Percentiles rank a stretch among this genome's conserved stretches.
Conservation (phyloP, 305 asterid species). For the Coffea humblotiana region DNA sequence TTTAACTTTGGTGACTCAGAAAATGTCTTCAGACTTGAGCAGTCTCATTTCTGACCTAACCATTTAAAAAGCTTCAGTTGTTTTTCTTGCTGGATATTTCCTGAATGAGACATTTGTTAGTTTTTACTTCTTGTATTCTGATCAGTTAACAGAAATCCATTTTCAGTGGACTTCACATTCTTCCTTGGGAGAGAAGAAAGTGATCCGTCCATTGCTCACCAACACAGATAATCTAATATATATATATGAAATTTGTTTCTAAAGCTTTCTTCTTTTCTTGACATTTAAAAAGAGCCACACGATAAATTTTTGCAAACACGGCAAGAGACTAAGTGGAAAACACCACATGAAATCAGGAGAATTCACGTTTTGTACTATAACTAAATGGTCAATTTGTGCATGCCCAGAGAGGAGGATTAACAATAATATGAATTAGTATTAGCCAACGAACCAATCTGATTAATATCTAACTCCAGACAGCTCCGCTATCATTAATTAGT, state of each 20-base stretch:
- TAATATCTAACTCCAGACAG: background rate
- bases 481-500: background rate
- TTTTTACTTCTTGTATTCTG: background rate
- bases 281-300: background rate
- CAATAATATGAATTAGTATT: background rate
- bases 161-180: background rate
- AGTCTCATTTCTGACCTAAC: background rate
- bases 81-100: no score
- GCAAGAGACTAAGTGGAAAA: background rate
- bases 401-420: background rate
- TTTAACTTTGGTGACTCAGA: no score
- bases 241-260: no score
- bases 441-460: constrained; percentile 1
- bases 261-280: background rate
- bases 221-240: background rate
- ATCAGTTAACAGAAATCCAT: background rate
- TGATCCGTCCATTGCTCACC: background rate
- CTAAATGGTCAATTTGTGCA: background rate
- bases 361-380: background rate
- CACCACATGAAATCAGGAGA: background rate
- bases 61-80: background rate
- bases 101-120: no score
- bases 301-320: background rate
- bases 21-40: no score
- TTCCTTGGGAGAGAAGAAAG: background rate